Evolutionary conservation across 345 rosid species (phyloP), one percentile per base, ranked within the genome.

Genomic region (Limnanthes douglasii): DNA sequence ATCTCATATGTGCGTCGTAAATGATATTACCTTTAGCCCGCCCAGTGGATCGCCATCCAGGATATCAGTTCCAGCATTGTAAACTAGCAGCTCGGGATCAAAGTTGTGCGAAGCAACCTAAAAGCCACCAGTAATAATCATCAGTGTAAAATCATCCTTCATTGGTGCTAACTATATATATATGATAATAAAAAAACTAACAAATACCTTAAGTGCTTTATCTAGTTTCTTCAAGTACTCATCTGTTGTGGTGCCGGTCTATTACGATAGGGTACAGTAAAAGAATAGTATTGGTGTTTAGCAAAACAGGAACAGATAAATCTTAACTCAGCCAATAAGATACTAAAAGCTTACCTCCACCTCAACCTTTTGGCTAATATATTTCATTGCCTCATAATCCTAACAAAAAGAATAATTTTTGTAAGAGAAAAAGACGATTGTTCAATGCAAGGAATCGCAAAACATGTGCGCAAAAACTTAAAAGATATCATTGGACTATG

Each of bases 51-150:
- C 97, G 39, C 95, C 97, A 39, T 88, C 90, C 20, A 88, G 69
- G 56, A 88, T 76, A 61, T 88, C 97, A 1, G 97, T 88, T 15
- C 97, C 97, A 31, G 97, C 97, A 66, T 88, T 88, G 69, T 76
- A 88, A 25, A 88, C 18, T 45, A 88, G 50, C 59, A 88, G 50
- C 56, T 83, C 90, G 26, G 94, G 92, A 45, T 66, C 62, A 68
- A 72, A 88, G 37, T 10, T 55, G n/a, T 6, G 46, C 4, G 60
- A 62, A 40, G 92, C 90, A 63, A 74, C 81, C 97, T 88, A 59
- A 52, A 24, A 65, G 31, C 32, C 24, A 23, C 22, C 39, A 47
- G 6, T 8, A 41, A 15, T 14, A 41, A 41, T 8, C 13, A 27
- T 37, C 19, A 45, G 14, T 28, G n/a, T n/a, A n/a, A n/a, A n/a